Base-by-base conservation (phyloP, 2,329 filamentous ascomycete genomes). In the Sporothrix euskadiensis region DNA sequence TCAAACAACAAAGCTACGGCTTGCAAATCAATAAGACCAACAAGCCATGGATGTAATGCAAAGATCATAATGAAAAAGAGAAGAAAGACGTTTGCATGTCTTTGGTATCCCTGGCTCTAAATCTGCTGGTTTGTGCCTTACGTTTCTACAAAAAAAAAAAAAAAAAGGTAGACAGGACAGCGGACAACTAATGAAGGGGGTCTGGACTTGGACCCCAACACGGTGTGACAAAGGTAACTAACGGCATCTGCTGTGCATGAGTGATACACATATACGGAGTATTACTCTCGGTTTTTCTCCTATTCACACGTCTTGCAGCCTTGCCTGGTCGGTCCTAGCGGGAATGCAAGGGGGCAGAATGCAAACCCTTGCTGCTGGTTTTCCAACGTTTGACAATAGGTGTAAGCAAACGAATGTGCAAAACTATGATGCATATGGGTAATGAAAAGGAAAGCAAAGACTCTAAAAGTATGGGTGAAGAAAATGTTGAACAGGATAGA, bases 281-380 rank as follows among this genome's bases (percentile, higher is more conserved):
- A 26, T 26, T 35, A 26, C 8, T 70, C 26, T 26, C 2, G 4
- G 35, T 35, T 35, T 14, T 12, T 32, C n/a, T 52, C 32, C 35
- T 10, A 52, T 19, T 41, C 35, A 14, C 30, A 59, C 52, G 52
- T 66, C 47, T 57, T 61, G 19, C 49, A 59, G 61, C 71, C 61
- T 72, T 72, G 61, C 71, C 61, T 56, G 12, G 71, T 68, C 49
- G 14, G 61, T 47, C 32, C 47, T 72, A 72, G 61, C 49, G 44
- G 59, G 14, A 6, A 72, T 68, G 71, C 61, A 72, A 72, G 71
- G 59, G 71, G 68, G 44, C 22, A 10, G 41, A 2, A 4, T 26
- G 26, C 26, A 14, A 30, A 56, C 52, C 52, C 57, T 63, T 63
- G 35, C 32, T 41, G 54, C 8, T 30, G n/a, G 32, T 41, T 41